Percentiles rank a stretch among this genome's conserved stretches.
These are phyloP conservation scores for Eutrema heterophyllum DNA, from an alignment of 345 rosid genomes.

Conservation along the genomic window DNA sequence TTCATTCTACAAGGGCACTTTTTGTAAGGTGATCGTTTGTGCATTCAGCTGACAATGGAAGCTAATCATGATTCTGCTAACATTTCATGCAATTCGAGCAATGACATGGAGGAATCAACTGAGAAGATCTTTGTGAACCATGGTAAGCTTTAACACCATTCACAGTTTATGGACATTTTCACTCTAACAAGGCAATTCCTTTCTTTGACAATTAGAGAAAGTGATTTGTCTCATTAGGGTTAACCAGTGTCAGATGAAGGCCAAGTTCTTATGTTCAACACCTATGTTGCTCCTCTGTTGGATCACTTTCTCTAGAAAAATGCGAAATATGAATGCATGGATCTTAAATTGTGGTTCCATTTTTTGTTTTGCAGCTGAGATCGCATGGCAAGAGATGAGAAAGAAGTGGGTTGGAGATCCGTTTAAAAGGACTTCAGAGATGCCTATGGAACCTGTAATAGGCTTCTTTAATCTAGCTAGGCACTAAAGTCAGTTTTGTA, in stretches of 20 bases:
- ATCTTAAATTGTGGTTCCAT: not conserved
- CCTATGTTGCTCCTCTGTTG: not conserved
- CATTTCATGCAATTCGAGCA: not conserved
- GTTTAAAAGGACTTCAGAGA: conserved; percentile 18
- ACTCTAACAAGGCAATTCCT: not conserved
- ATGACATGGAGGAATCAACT: not conserved
- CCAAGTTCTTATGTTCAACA: not conserved
- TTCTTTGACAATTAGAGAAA: not conserved
- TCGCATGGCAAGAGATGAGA: conserved; percentile 34
- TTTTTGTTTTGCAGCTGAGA: conserved; percentile 31
- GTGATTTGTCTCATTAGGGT: not conserved
- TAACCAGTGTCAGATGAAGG: not conserved
- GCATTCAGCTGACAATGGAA: conserved; percentile 22
- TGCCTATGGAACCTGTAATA: conserved; percentile 29
- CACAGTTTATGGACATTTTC: not conserved
- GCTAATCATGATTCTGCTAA: conserved; percentile 9
- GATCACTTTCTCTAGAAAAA: not conserved
- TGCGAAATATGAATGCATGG: not conserved
- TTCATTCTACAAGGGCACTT: not conserved
- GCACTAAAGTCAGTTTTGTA: no score
- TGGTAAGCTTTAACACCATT: conserved; percentile 10
- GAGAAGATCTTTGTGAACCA: conserved; percentile 26
- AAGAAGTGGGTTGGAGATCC: conserved; percentile 34
- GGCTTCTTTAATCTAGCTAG: no score
- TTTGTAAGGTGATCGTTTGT: not conserved